Base-by-base conservation (phyloP, 257 asterid genomes). In the Nicotiana tomentosiformis region DNA sequence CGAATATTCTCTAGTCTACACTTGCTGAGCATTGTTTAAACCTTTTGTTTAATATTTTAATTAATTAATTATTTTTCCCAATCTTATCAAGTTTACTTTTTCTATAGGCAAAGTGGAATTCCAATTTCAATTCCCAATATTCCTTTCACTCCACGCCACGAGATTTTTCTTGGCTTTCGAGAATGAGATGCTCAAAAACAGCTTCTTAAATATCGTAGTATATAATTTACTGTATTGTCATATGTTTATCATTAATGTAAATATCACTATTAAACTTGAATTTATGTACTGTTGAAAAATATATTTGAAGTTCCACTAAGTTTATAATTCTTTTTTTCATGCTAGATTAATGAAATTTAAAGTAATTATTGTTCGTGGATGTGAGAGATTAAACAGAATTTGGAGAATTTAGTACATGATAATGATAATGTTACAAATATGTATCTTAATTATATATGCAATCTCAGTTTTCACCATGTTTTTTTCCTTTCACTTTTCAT, bases 1-100 rank as follows among this genome's bases (percentile, higher is more conserved):
- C 89, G 96, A 91, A 92, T 94, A 94, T 92, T 92, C 97, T 90
- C 95, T 83, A 84, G 91, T 85, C 89, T 82, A 90, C 90, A 86
- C 81, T 85, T 86, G 84, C 89, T 87, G 23, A 23, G 66, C 35
- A 20, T 86, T 81, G 65, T 82, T 85, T 78, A 62, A 76, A 77
- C 74, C 62, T 46, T 61, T 43, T 11, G 43, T 66, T 80, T 51
- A 33, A 9, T 18, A 83, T 1, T 10, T 18, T 15, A 51, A 43
- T 68, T 53, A 53, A 16, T 84, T 0, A 53, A 0, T 11, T 16
- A 46, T 35, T 32, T 57, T 39, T 61, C 37, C 39, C 77, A 26
- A 35, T 76, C 14, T 14, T 9, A 11, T 35, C 32, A 43, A 74
- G 82, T 88, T 49, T 60, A 78, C 17, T 67, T 20, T 61, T 20